Percentiles rank a stretch among this genome's conserved stretches.
Evolutionary conservation across 257 asterid genomes (phyloP).

Genomic region (Penstemon barbatus): DNA sequence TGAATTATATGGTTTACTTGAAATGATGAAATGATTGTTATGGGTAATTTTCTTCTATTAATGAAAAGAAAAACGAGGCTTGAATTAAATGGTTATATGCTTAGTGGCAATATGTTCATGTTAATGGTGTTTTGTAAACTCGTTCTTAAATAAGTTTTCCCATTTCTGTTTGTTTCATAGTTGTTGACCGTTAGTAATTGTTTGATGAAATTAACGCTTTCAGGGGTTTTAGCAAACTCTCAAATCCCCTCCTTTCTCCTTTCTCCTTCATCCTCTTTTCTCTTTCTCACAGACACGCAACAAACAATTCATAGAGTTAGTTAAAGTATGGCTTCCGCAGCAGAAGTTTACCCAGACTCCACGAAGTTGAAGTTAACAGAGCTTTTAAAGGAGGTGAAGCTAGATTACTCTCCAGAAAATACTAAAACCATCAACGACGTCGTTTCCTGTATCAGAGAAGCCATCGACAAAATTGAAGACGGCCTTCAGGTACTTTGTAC

Average conservation of each 20-base stretch:
- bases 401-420: constrained; percentile 62
- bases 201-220: not conserved
- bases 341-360: constrained; percentile 37
- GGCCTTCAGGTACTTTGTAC: constrained; percentile 50
- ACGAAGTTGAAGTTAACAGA: constrained; percentile 61
- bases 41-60: too few species aligned
- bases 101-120: too few species aligned
- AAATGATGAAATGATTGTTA: too few species aligned
- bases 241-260: constrained; percentile 14
- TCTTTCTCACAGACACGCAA: not conserved
- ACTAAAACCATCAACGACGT: constrained; percentile 49
- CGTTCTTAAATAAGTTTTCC: too few species aligned
- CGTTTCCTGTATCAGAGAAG: constrained; percentile 57
- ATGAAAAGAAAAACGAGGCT: too few species aligned
- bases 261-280: not conserved
- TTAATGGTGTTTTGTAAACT: too few species aligned
- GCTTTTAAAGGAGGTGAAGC: constrained; percentile 69
- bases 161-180: too few species aligned
- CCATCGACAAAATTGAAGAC: constrained; percentile 56
- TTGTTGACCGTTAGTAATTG: too few species aligned
- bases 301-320: not conserved
- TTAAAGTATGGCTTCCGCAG: constrained; percentile 39
- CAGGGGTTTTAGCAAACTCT: constrained; percentile 29
- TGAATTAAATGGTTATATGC: too few species aligned
- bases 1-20: too few species aligned